These are phyloP conservation scores for Backusella morwellensis DNA, from an alignment of 192 early-diverging fungal genomes.

Conservation along the genomic window DNA sequence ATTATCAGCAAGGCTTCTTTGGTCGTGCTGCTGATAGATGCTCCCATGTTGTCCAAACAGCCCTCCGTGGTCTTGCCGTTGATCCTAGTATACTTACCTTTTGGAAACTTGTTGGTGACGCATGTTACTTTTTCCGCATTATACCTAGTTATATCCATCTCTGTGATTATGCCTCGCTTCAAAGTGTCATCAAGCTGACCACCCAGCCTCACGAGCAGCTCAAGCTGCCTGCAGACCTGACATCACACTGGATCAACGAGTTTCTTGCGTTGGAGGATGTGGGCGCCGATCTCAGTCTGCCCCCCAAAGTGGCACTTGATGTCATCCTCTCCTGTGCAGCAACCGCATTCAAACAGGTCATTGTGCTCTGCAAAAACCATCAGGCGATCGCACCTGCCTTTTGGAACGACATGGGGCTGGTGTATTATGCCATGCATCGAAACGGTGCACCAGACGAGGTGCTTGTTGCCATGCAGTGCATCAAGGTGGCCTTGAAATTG, in stretches of 20 bases:
- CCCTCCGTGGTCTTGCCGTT: constrained; percentile 19
- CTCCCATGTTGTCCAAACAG: constrained; percentile 41
- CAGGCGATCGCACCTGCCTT: constrained; percentile 36
- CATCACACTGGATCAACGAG: constrained; percentile 26
- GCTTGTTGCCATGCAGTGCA: constrained; percentile 40
- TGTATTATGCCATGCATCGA: constrained; percentile 41
- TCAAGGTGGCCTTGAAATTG: constrained; percentile 59
- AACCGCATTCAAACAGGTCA: constrained; percentile 51
- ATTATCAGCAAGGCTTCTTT: constrained; percentile 60
- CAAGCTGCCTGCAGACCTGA: constrained; percentile 30
- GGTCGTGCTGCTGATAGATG: constrained; percentile 61
- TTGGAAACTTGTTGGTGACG: constrained; percentile 63
- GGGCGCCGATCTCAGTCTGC: constrained; percentile 30
- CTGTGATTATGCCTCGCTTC: constrained; percentile 25
- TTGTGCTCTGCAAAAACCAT: constrained; percentile 42
- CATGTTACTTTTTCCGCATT: constrained; percentile 47
- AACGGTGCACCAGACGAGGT: constrained; percentile 6
- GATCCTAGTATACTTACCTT: constrained; percentile 39
- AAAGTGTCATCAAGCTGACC: constrained; percentile 22
- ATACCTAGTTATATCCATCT: constrained; percentile 49
- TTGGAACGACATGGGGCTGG: constrained; percentile 55
- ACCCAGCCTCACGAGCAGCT: constrained; percentile 36
- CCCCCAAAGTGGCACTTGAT: constrained; percentile 33
- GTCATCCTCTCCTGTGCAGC: constrained; percentile 46
- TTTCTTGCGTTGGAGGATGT: constrained; percentile 5